Conservation (phyloP, 352 stramenopile genomes). For the Stramenopiles sp. region DNA sequence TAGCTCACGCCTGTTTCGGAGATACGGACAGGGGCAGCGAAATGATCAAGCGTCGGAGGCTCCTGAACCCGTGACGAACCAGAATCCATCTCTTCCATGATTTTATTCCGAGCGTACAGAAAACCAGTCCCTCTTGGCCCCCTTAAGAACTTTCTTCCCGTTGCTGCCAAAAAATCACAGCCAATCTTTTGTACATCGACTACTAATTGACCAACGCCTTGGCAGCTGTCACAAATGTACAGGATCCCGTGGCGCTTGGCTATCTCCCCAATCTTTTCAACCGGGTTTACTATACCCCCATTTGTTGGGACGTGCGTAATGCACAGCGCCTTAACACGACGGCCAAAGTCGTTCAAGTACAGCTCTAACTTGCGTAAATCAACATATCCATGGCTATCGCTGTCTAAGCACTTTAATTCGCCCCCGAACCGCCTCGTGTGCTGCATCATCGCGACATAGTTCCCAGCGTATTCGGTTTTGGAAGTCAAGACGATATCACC, state of each 20-base stretch:
- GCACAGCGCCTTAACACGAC: conserved; percentile 27
- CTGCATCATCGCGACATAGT: too few relatives aligned
- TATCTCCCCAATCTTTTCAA: conserved; percentile 27
- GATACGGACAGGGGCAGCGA: too few relatives aligned
- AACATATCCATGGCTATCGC: too few relatives aligned
- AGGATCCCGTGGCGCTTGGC: conserved; percentile 20
- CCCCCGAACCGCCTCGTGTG: too few relatives aligned
- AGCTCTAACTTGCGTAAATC: too few relatives aligned
- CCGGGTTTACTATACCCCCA: conserved; percentile 36
- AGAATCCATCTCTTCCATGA: conserved; percentile 18
- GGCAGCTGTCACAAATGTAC: conserved; percentile 41
- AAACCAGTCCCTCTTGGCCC: conserved; percentile 39
- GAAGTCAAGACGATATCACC: too few relatives aligned
- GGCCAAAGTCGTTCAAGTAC: too few relatives aligned
- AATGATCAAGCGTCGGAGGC: conserved; percentile 14
- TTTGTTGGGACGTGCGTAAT: conserved; percentile 45
- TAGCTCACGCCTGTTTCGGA: too few relatives aligned
- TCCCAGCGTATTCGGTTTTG: too few relatives aligned
- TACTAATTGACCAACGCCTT: conserved; percentile 34
- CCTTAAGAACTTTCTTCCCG: conserved; percentile 37
- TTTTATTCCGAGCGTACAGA: conserved; percentile 28
- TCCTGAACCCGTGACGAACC: conserved; percentile 14
- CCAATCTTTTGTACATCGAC: conserved; percentile 32
- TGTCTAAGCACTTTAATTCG: too few relatives aligned
- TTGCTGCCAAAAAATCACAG: conserved; percentile 33